These are phyloP conservation scores for Boletus fagicola DNA, from an alignment of 768 basidiomycete genomes.

Conservation along the genomic window DNA sequence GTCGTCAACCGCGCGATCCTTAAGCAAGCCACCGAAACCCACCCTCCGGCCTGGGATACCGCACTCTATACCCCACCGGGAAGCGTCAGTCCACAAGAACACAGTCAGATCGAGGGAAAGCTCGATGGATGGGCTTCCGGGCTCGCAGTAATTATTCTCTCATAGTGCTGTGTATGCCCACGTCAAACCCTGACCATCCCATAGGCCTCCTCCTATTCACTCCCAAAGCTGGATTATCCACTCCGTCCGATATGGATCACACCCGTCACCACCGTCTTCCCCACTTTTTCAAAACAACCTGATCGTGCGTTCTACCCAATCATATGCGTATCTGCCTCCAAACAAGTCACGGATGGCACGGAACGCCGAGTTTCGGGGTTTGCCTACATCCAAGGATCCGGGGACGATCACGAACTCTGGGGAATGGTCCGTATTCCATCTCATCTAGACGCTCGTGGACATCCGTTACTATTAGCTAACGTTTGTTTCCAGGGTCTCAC, in stretches of 20 bases:
- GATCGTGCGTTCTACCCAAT: constrained; percentile 57
- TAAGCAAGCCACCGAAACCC: constrained; percentile 2
- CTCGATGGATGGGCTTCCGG: constrained; percentile 68
- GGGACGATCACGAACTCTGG: constrained; percentile 95
- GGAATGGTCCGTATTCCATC: constrained; percentile 50
- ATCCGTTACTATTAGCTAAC: neutral
- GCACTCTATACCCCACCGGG: constrained; percentile 69
- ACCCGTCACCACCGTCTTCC: constrained; percentile 57
- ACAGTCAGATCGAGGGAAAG: constrained; percentile 65
- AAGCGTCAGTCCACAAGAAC: constrained; percentile 71
- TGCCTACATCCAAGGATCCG: constrained; percentile 89
- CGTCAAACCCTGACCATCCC: neutral
- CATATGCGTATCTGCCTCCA: constrained; percentile 85
- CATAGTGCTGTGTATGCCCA: neutral
- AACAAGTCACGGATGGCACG: constrained; percentile 55
- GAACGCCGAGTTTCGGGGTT: constrained; percentile 69
- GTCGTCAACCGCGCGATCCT: constrained; percentile 71
- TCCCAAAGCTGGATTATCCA: constrained; percentile 60
- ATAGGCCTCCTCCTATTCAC: constrained; percentile 68
- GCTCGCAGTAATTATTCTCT: constrained; percentile 49
- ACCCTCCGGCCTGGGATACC: constrained; percentile 47
- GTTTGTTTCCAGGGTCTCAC: constrained; percentile 60
- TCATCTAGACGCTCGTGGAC: neutral
- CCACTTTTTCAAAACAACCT: constrained; percentile 32
- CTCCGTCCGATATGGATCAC: constrained; percentile 90